Evolutionary conservation across 1,284 basidiomycete genomes (phyloP), one percentile per base, ranked within the genome.

Genomic region (Heterobasidion parviporum): DNA sequence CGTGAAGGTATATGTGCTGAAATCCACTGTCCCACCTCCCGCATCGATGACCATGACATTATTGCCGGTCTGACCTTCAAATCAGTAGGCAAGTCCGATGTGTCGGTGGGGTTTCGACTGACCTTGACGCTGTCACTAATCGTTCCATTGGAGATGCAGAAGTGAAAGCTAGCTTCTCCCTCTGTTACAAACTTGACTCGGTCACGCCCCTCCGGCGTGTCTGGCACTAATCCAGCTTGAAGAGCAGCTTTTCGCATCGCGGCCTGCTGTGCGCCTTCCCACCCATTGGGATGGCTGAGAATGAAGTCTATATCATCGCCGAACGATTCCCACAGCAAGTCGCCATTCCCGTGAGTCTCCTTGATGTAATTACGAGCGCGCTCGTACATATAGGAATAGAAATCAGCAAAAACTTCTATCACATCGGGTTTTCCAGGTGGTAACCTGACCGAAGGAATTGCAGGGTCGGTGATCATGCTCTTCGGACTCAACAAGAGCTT

Each of bases 111-210:
- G 45, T 12, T 16, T 10, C 8, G n/a, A 16, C 45, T 8, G 51
- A 59, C 70, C 33, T 63, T 63, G 43, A 71, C 33, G 6, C 59
- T 26, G 14, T 70, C 68, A 6, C 63, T 64, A 7, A 68, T 65
- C 12, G 72, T 49, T 1, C 73, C 62, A 32, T 68, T 69, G 9
- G 64, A 56, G n/a, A 74, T 63, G 54, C 75, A 77, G 56, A 63
- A 76, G 44, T 77, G 73, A 20, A 77, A 57, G 57, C 74, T 73
- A 1, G 75, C 75, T 56, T 76, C 74, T 0, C 75, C 74, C 56
- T 77, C 75, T 0, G 75, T 77, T 33, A 76, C 64, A 48, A 77
- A 67, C 18, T 68, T 68, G 6, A 77, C 51, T 0, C 72, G 69
- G 8, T 64, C 57, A 20, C 63, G 68, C 0, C 66, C 67, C 10